Evolutionary conservation across 306 rosid species (phyloP).

Genomic region (Trifolium dubium): DNA sequence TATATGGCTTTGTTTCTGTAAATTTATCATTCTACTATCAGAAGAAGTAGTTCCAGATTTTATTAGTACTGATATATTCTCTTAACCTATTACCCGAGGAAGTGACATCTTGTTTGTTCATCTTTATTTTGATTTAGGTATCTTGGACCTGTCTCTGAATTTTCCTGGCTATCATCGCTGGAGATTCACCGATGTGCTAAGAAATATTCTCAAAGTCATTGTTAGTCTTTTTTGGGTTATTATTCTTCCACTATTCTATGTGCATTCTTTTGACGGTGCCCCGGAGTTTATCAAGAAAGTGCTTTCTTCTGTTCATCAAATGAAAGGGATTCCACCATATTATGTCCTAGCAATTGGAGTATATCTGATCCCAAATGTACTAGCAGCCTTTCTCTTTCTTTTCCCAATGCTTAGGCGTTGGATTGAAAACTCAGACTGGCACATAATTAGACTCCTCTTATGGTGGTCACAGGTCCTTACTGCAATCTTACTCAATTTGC

Average conservation of each 20-base stretch:
- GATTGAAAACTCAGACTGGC: slow-evolving; percentile 99
- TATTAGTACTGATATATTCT: neutral
- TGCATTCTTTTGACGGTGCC: slow-evolving; percentile 54
- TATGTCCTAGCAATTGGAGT: slow-evolving; percentile 77
- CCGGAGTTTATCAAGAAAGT: slow-evolving; percentile 47
- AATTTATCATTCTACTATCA: slow-evolving; percentile 32
- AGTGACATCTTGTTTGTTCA: slow-evolving; percentile 24
- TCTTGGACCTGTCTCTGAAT: slow-evolving; percentile 79
- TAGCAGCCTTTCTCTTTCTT: slow-evolving; percentile 71
- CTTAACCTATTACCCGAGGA: slow-evolving; percentile 29
- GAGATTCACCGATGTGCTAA: slow-evolving; percentile 75
- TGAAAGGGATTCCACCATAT: slow-evolving; percentile 70
- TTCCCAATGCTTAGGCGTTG: slow-evolving; percentile 97
- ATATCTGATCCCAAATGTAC: slow-evolving; percentile 83
- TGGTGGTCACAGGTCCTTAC: slow-evolving; percentile 98
- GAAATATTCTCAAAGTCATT: slow-evolving; percentile 80
- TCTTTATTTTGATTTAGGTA: slow-evolving; percentile 59
- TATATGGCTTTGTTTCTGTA: slow-evolving; percentile 30
- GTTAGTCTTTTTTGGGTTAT: slow-evolving; percentile 82
- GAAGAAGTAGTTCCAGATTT: slow-evolving; percentile 20
- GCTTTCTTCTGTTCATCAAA: slow-evolving; percentile 58
- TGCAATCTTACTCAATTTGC: slow-evolving; percentile 28
- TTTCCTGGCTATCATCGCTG: slow-evolving; percentile 90
- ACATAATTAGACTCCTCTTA: slow-evolving; percentile 76
- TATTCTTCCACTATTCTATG: slow-evolving; percentile 73